Conservation (phyloP, 2,329 filamentous ascomycete genomes). For the Scedosporium dehoogii region DNA sequence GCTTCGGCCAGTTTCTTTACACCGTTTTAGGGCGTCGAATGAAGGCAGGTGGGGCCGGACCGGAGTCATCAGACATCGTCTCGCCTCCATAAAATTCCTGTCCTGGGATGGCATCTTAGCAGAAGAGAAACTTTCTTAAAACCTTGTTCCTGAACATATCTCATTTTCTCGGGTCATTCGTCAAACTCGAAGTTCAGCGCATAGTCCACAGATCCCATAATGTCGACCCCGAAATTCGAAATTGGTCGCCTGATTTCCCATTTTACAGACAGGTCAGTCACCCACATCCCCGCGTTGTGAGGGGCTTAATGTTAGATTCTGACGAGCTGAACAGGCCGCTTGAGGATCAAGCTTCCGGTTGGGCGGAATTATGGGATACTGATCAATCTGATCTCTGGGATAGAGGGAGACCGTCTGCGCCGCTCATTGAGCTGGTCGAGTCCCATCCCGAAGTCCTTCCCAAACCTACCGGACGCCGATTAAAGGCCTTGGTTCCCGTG, state of each 20-base stretch:
- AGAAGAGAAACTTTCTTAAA: background rate
- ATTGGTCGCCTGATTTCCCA: background rate
- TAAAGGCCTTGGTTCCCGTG: background rate
- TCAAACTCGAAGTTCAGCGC: background rate
- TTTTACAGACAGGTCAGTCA: background rate
- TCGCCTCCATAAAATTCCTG: background rate
- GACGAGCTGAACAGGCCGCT: background rate
- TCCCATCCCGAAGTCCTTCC: background rate
- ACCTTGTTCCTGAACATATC: no score
- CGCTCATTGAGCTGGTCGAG: background rate
- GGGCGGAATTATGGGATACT: constrained; percentile 4
- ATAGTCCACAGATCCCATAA: background rate
- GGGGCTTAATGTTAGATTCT: background rate
- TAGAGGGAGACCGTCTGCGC: background rate
- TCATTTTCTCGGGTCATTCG: background rate
- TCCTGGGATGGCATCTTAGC: background rate
- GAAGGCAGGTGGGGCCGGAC: background rate
- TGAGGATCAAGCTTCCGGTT: constrained; percentile 1
- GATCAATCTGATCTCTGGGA: constrained; percentile 1
- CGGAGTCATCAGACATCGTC: background rate
- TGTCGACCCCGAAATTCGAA: background rate
- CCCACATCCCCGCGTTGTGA: background rate
- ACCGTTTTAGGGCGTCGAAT: background rate
- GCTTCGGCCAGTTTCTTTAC: background rate
- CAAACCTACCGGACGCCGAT: background rate